A percentile compares a stretch with the other conserved stretches of the same genome.
phyloP scores from a whole-genome alignment of 164 flowering plant species.

The Macadamia integrifolia region DNA sequence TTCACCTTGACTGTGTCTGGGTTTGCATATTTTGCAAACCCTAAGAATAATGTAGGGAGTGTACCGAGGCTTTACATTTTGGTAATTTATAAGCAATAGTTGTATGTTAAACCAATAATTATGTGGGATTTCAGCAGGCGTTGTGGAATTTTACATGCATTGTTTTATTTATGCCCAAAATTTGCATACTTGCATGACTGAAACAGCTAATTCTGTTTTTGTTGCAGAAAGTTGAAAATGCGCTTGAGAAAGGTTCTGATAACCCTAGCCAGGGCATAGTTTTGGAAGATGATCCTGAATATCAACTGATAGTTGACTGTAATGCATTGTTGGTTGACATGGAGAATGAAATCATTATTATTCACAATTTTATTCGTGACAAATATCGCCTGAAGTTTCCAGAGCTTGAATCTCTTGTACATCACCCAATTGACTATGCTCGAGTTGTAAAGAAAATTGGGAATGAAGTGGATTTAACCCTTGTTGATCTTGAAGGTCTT shows the following conservation, averaged over 20 bases:
- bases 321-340: slow-evolving; percentile 88
- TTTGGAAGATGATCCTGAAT: slow-evolving; percentile 93
- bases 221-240: slow-evolving; percentile 91
- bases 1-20: too few species aligned
- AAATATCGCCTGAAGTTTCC: slow-evolving; percentile 88
- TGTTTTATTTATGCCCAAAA: neutral
- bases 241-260: slow-evolving; percentile 66
- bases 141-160: neutral
- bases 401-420: slow-evolving; percentile 91
- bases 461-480: slow-evolving; percentile 84
- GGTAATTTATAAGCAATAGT: too few species aligned
- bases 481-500: slow-evolving; percentile 90
- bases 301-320: slow-evolving; percentile 88
- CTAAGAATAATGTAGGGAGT: too few species aligned
- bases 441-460: slow-evolving; percentile 93
- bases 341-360: slow-evolving; percentile 82
- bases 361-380: slow-evolving; percentile 92
- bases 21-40: too few species aligned
- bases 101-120: too few species aligned
- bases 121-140: neutral
- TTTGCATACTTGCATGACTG: neutral
- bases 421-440: slow-evolving; percentile 98
- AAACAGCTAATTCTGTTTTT: slow-evolving; percentile 3
- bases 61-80: too few species aligned
- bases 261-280: slow-evolving; percentile 46